Conservation (phyloP, 352 stramenopile species). For the Globisporangium paddicum region DNA sequence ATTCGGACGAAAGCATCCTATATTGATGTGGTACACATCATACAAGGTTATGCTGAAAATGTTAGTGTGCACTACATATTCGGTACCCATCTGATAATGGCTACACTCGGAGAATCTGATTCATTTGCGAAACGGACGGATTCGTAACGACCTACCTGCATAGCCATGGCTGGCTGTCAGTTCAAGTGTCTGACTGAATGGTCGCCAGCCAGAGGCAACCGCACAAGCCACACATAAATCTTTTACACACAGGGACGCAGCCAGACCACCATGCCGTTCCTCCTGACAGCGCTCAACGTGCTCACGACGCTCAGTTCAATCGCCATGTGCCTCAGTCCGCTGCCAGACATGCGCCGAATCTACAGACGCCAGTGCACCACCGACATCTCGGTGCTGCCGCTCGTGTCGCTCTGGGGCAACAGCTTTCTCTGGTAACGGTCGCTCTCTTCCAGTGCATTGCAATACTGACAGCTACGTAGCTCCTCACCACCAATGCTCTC, state of each 20-base stretch:
- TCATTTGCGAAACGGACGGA: no score
- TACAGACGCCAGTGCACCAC: background rate
- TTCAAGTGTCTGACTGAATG: background rate
- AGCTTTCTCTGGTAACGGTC: background rate
- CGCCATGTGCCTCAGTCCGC: slow-evolving; percentile 4
- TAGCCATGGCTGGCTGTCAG: background rate
- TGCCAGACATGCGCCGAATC: background rate
- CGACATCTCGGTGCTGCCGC: slow-evolving; percentile 8
- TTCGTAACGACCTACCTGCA: no score
- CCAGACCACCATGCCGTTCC: background rate
- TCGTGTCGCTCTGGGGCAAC: slow-evolving; percentile 12
- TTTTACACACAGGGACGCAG: no score
- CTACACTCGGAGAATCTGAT: background rate
- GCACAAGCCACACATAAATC: no score
- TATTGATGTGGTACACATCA: background rate
- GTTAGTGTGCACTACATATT: background rate
- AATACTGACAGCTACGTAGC: background rate
- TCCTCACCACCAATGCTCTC: background rate
- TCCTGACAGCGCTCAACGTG: background rate
- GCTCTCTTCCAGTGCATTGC: background rate
- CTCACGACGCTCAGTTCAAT: background rate
- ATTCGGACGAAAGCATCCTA: no score
- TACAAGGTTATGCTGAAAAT: background rate
- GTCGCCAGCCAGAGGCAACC: background rate
- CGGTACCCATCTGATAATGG: background rate